phyloP scores from a whole-genome alignment of 176 grass and related monocot genomes.

The Oryza meridionalis region DNA sequence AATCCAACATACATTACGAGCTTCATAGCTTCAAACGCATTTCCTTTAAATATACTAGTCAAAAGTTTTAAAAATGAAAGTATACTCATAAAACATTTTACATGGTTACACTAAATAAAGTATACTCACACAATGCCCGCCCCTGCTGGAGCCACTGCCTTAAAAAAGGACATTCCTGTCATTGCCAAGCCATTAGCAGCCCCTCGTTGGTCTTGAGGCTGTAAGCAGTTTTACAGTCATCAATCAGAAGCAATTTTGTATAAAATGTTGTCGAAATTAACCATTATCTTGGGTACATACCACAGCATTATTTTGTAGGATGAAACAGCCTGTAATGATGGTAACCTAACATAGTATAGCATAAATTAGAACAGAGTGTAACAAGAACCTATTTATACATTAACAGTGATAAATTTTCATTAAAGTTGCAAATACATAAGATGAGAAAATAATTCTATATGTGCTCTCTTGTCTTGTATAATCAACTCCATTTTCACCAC shows the following conservation, averaged over 20 bases:
- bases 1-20: not conserved
- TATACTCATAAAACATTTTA: not conserved
- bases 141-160: slow-evolving; percentile 64
- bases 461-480: not conserved
- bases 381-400: not conserved
- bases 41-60: not conserved
- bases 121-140: slow-evolving; percentile 61
- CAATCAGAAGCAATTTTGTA: not conserved
- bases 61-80: not conserved
- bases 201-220: slow-evolving; percentile 72
- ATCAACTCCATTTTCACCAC: not conserved
- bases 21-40: not conserved
- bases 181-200: slow-evolving; percentile 68
- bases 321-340: slow-evolving; percentile 49
- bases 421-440: not conserved
- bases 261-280: slow-evolving; percentile 1
- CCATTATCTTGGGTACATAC: slow-evolving; percentile 25
- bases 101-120: not conserved
- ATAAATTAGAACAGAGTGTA: not conserved
- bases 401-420: not conserved
- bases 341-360: slow-evolving; percentile 39
- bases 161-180: slow-evolving; percentile 66
- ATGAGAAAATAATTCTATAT: not conserved
- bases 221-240: slow-evolving; percentile 12
- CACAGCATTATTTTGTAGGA: slow-evolving; percentile 76